phyloP scores from a whole-genome alignment of 1,284 basidiomycete genomes.

The Ganoderma resinaceum region DNA sequence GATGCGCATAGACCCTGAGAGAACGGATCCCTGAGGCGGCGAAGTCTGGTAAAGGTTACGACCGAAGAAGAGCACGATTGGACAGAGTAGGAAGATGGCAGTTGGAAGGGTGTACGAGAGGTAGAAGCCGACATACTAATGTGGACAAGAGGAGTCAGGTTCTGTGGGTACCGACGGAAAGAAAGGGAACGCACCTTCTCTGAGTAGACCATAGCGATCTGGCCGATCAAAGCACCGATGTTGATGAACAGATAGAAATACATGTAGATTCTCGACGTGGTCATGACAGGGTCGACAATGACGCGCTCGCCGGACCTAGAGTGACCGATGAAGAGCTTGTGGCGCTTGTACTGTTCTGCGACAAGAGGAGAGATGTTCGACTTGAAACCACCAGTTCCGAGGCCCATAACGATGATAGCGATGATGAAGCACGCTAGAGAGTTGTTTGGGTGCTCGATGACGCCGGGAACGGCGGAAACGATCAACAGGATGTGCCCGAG shows the following conservation, averaged over 20 bases:
- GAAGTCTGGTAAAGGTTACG: slow-evolving; percentile 70
- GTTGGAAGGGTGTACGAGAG: slow-evolving; percentile 77
- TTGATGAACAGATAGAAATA: slow-evolving; percentile 86
- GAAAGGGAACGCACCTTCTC: slow-evolving; percentile 59
- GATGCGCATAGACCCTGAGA: slow-evolving; percentile 58
- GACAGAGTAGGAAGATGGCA: slow-evolving; percentile 69
- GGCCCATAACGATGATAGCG: slow-evolving; percentile 68
- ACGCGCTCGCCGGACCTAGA: slow-evolving; percentile 75
- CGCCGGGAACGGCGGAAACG: slow-evolving; percentile 72
- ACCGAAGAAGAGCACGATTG: slow-evolving; percentile 73
- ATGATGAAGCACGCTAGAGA: slow-evolving; percentile 71
- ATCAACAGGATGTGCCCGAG: slow-evolving; percentile 81
- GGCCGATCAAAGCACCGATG: slow-evolving; percentile 75
- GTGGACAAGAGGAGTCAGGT: neutral
- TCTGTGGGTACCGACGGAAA: neutral
- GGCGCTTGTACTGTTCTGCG: slow-evolving; percentile 77
- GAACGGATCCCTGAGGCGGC: slow-evolving; percentile 83
- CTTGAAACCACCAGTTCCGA: slow-evolving; percentile 83
- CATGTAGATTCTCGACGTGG: slow-evolving; percentile 78
- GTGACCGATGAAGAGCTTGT: slow-evolving; percentile 60
- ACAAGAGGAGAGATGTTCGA: slow-evolving; percentile 81
- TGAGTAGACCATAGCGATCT: slow-evolving; percentile 75
- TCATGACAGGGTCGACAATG: slow-evolving; percentile 82
- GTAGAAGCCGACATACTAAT: slow-evolving; percentile 74
- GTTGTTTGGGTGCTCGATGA: slow-evolving; percentile 64